A percentile compares a stretch with the other conserved stretches of the same genome.
Evolutionary conservation across 2,329 filamentous ascomycete species (phyloP).

Genomic region (Cercospora berteroae): DNA sequence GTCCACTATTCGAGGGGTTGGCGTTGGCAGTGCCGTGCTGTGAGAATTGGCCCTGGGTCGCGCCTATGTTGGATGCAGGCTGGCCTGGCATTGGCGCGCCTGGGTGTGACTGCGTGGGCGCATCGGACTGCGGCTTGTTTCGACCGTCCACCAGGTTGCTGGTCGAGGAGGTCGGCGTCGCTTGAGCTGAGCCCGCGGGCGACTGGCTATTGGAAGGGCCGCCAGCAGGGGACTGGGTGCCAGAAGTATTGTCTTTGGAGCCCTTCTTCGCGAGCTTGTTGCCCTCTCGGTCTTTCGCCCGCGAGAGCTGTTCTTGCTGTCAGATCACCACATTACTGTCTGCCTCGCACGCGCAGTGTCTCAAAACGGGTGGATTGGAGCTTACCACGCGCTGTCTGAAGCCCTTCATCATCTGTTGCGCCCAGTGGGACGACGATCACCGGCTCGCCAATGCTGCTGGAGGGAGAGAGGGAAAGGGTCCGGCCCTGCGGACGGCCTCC

Average conservation of each 20-base stretch:
- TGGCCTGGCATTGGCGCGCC: conserved; percentile 36
- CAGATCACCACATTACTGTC: conserved; percentile 34
- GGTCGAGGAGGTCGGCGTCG: conserved; percentile 83
- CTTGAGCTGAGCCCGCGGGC: conserved; percentile 59
- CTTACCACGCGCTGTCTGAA: conserved; percentile 97
- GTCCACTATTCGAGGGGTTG: conserved; percentile 20
- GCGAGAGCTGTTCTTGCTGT: conserved; percentile 80
- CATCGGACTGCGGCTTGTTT: conserved; percentile 68
- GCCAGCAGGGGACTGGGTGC: conserved; percentile 72
- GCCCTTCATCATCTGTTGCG: conserved; percentile 71
- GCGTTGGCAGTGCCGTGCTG: conserved; percentile 24
- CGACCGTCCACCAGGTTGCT: conserved; percentile 81
- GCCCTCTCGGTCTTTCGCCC: conserved; percentile 54
- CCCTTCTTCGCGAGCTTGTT: conserved; percentile 69
- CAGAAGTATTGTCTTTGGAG: conserved; percentile 55
- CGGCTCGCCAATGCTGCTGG: conserved; percentile 34
- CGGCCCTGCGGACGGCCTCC: conserved; percentile 25
- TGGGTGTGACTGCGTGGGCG: conserved; percentile 47
- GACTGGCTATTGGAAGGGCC: conserved; percentile 52
- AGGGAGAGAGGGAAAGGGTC: conserved; percentile 25
- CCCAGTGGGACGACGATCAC: conserved; percentile 18
- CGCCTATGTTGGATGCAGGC: conserved; percentile 24
- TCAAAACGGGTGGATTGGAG: conserved; percentile 37
- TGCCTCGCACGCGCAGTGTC: conserved; percentile 19
- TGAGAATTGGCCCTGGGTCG: conserved; percentile 26